A percentile compares a stretch with the other conserved stretches of the same genome.
These are phyloP conservation scores for Novymonas esmeraldas DNA, from an alignment of 208 protist species.

Conservation along the genomic window DNA sequence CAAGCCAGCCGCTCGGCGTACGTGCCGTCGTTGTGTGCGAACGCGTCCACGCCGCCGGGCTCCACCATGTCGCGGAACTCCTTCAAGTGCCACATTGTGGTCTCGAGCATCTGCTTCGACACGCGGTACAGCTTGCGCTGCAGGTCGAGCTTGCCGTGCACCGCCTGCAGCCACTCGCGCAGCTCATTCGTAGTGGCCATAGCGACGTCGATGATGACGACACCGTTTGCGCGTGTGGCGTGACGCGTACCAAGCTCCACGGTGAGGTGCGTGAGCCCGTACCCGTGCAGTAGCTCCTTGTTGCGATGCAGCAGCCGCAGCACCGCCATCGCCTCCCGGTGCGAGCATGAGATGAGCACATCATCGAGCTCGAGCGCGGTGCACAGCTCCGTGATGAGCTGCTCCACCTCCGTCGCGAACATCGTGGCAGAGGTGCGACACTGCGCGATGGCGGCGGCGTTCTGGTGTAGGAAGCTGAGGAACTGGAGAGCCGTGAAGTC, in stretches of 20 bases:
- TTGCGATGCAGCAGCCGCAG: conserved; percentile 81
- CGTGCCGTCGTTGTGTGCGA: conserved; percentile 86
- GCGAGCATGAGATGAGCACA: conserved; percentile 90
- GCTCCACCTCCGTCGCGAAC: conserved; percentile 76
- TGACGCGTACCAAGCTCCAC: conserved; percentile 78
- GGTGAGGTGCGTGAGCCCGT: conserved; percentile 80
- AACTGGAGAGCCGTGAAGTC: conserved; percentile 86
- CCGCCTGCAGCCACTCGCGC: conserved; percentile 61
- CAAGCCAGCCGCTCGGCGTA: conserved; percentile 89
- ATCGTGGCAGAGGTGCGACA: conserved; percentile 47
- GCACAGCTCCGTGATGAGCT: conserved; percentile 83
- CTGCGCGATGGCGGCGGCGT: conserved; percentile 59
- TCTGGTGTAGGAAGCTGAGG: conserved; percentile 81
- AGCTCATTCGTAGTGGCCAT: conserved; percentile 56
- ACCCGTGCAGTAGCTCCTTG: conserved; percentile 66
- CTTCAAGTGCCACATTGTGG: conserved; percentile 90
- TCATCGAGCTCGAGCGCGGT: conserved; percentile 78
- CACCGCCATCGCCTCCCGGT: conserved; percentile 60
- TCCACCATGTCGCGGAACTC: conserved; percentile 82
- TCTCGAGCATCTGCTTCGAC: conserved; percentile 88
- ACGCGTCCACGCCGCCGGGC: conserved; percentile 84
- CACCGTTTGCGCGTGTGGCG: conserved; percentile 88
- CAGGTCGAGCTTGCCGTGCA: conserved; percentile 76
- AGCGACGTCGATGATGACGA: conserved; percentile 70
- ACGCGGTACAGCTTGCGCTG: conserved; percentile 86